Base-by-base conservation (phyloP, 257 asterid species). In the Gentiana macrophylla region DNA sequence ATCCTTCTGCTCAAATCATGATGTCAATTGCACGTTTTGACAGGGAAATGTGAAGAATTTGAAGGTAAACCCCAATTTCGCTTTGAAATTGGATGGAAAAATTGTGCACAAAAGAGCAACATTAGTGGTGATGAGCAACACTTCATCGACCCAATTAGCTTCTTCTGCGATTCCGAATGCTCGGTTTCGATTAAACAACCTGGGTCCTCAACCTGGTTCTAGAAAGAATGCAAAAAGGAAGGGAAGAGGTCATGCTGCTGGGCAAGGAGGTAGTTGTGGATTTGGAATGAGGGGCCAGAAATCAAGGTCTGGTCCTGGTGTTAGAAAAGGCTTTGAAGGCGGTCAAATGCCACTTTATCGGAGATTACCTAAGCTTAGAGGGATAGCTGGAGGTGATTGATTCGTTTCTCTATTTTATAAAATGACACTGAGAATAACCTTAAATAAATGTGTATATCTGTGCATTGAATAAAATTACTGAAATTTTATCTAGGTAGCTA, bases 231-330 rank as follows among this genome's bases (percentile, higher is more conserved):
- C 82, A 8, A 91, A 91, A 76, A 78, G 99, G 55, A 92, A 85
- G 74, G 98, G 98, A 44, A 72, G 98, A 61, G 97, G 99, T 44
- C 99, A 92, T 48, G 57, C 89, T 57, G 97, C 99, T 46, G 99
- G 99, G 41, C 99, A 85, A 67, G 97, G 97, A 15, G 99, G 97
- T 56, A 92, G 99, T 74, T 92, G 99, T 66, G 84, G 84, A 4
- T 77, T 77, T 68, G 84, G 80, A 8, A 74, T 77, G 80, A 74
- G 80, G 71, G 95, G 99, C 61, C 97, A 92, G 82, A 92, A 88
- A 68, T 88, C 99, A 35, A 82, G 99, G 94, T 92, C 99, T 10
- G 99, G 99, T 37, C 99, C 99, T 10, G 94, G 94, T 10, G 94
- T 88, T 3, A 64, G 84, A 38, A 77, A 62, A 71, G 89, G 89